phyloP scores from a whole-genome alignment of 1,284 basidiomycete genomes.

The Microbotryum scabiosae region DNA sequence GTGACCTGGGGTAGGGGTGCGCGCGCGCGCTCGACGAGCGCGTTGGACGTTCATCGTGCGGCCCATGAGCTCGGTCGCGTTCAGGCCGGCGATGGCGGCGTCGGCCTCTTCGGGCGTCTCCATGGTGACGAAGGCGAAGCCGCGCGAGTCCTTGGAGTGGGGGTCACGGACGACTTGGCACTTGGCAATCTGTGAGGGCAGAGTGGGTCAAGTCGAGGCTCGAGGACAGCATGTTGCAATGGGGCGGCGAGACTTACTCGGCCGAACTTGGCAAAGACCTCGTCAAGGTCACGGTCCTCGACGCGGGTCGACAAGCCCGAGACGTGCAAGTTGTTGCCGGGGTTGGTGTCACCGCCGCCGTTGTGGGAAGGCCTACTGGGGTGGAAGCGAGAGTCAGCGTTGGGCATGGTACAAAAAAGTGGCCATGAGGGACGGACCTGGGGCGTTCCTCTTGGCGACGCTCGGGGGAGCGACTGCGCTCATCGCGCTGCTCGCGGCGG shows the following conservation, averaged over 20 bases:
- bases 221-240: background rate
- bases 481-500: slow-evolving; percentile 11
- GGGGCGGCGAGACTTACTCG: slow-evolving; percentile 53
- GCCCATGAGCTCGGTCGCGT: slow-evolving; percentile 74
- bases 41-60: slow-evolving; percentile 80
- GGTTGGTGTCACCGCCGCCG: slow-evolving; percentile 48
- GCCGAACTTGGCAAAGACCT: slow-evolving; percentile 78
- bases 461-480: slow-evolving; percentile 18
- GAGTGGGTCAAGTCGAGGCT: background rate
- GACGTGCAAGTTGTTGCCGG: slow-evolving; percentile 94
- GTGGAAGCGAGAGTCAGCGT: background rate
- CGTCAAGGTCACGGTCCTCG: slow-evolving; percentile 77
- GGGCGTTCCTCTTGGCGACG: slow-evolving; percentile 15
- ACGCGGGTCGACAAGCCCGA: slow-evolving; percentile 72
- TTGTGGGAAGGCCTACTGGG: background rate
- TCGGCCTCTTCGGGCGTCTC: slow-evolving; percentile 78
- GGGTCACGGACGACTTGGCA: slow-evolving; percentile 95
- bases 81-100: slow-evolving; percentile 72
- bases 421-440: background rate
- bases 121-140: slow-evolving; percentile 97
- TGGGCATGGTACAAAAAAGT: background rate
- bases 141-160: slow-evolving; percentile 88
- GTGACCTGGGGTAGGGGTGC: slow-evolving; percentile 87
- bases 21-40: slow-evolving; percentile 84
- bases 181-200: slow-evolving; percentile 46